These are phyloP conservation scores for Tothia fuscella DNA, from an alignment of 2,329 filamentous ascomycete genomes.

Conservation along the genomic window DNA sequence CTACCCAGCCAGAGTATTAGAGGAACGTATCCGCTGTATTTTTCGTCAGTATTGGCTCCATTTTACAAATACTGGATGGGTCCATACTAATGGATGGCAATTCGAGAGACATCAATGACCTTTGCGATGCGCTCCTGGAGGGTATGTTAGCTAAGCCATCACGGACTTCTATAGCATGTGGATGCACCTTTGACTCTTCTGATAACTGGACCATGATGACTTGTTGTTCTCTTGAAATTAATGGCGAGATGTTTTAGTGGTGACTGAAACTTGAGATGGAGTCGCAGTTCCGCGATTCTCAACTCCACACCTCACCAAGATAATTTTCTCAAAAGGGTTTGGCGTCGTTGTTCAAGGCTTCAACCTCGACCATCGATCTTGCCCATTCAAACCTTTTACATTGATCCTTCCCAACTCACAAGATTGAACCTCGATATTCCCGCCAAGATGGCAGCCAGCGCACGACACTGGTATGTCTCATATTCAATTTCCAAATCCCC, in stretches of 20 bases:
- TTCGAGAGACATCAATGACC: slow-evolving; percentile 86
- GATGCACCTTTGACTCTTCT: slow-evolving; percentile 84
- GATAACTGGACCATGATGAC: slow-evolving; percentile 49
- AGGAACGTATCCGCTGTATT: slow-evolving; percentile 79
- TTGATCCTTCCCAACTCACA: neutral
- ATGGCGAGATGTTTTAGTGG: slow-evolving; percentile 1
- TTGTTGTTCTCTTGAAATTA: neutral
- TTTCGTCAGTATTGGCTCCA: slow-evolving; percentile 14
- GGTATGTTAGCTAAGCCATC: slow-evolving; percentile 17
- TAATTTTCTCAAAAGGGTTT: neutral
- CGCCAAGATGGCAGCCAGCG: slow-evolving; percentile 47
- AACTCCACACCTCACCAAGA: neutral
- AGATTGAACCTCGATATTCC: neutral
- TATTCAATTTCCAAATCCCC: no score
- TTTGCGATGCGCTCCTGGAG: slow-evolving; percentile 88
- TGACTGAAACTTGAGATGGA: neutral
- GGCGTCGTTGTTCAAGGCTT: neutral
- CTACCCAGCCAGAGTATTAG: slow-evolving; percentile 93
- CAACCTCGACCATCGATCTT: neutral
- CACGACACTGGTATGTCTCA: slow-evolving; percentile 70
- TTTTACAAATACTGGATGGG: slow-evolving; percentile 7
- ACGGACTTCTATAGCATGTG: slow-evolving; percentile 8
- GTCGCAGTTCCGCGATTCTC: neutral
- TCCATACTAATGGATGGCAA: slow-evolving; percentile 88
- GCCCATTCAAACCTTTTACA: neutral